Conservation (phyloP, 2,329 filamentous ascomycete genomes). For the Stachybotrys echinatus region DNA sequence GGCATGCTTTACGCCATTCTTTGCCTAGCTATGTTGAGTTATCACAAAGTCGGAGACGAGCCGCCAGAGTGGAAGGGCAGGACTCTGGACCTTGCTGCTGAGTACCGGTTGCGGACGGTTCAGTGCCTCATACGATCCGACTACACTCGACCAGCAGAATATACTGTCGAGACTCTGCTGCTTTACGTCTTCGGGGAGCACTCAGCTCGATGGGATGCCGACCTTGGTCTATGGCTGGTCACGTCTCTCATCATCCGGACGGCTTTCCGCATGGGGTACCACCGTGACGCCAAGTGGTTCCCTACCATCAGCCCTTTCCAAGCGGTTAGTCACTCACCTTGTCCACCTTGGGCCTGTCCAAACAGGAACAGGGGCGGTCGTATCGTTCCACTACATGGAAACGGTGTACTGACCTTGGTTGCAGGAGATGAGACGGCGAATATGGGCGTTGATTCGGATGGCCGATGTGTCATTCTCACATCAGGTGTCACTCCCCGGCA, state of each 20-base stretch:
- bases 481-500: conserved; percentile 59
- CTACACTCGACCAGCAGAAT: conserved; percentile 68
- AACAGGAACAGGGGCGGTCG: background rate
- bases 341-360: background rate
- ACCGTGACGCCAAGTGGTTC: conserved; percentile 72
- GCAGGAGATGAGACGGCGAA: conserved; percentile 64
- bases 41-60: conserved; percentile 74
- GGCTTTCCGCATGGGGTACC: conserved; percentile 68
- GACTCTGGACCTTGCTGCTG: conserved; percentile 51
- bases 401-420: conserved; percentile 7
- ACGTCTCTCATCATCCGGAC: conserved; percentile 50
- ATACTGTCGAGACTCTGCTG: conserved; percentile 74
- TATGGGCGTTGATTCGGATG: conserved; percentile 68
- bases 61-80: conserved; percentile 72
- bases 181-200: conserved; percentile 74
- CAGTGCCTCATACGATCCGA: conserved; percentile 73
- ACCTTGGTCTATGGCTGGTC: conserved; percentile 60
- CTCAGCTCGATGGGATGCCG: conserved; percentile 66
- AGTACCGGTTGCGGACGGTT: conserved; percentile 68
- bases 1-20: conserved; percentile 72
- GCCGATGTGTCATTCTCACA: conserved; percentile 74
- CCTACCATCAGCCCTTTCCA: conserved; percentile 67
- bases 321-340: conserved; percentile 42
- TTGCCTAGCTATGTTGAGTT: conserved; percentile 72
- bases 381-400: background rate